phyloP scores from a whole-genome alignment of 371 early-diverging fungal genomes.

The Mucor circinelloides region DNA sequence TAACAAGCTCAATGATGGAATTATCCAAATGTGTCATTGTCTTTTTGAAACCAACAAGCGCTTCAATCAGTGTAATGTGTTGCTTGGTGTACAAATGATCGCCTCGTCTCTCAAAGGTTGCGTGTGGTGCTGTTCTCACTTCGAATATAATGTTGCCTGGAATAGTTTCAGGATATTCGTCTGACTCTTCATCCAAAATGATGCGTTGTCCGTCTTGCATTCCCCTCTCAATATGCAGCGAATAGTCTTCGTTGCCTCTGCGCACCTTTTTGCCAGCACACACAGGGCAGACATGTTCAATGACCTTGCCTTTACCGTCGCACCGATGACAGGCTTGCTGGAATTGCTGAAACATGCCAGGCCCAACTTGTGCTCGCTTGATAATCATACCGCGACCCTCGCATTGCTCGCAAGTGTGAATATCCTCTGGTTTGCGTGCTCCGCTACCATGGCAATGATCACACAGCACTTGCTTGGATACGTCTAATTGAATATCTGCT shows the following conservation, averaged over 20 bases:
- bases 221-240: conserved; percentile 85
- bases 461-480: conserved; percentile 93
- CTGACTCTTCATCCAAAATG: conserved; percentile 87
- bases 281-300: conserved; percentile 74
- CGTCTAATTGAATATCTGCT: conserved; percentile 80
- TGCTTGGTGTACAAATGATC: conserved; percentile 82
- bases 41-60: conserved; percentile 87
- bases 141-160: conserved; percentile 92
- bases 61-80: conserved; percentile 83
- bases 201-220: conserved; percentile 82
- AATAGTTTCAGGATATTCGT: conserved; percentile 86
- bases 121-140: conserved; percentile 79
- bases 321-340: conserved; percentile 91
- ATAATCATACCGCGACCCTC: conserved; percentile 81
- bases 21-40: conserved; percentile 86
- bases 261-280: conserved; percentile 88
- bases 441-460: conserved; percentile 93
- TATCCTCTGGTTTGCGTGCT: conserved; percentile 82
- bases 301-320: conserved; percentile 88
- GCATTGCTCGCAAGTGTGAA: conserved; percentile 81
- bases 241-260: conserved; percentile 81
- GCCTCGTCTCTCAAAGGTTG: conserved; percentile 79
- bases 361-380: conserved; percentile 85
- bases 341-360: conserved; percentile 93
- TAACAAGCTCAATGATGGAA: conserved; percentile 62